phyloP scores from a whole-genome alignment of 768 basidiomycete genomes.

The Macrolepiota fuliginosa region DNA sequence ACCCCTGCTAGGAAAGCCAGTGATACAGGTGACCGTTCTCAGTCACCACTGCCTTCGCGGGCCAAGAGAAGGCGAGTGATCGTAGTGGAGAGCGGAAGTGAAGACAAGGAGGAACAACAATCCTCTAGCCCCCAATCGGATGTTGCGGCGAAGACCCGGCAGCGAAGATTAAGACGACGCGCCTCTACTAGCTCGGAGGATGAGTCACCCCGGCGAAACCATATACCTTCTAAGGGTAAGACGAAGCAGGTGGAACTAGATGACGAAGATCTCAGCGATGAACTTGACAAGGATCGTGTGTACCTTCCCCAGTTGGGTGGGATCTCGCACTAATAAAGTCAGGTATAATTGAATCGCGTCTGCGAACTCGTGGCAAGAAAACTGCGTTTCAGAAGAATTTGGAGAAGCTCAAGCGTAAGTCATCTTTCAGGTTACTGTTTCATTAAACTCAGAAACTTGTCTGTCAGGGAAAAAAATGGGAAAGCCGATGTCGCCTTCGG shows the following conservation, averaged over 20 bases:
- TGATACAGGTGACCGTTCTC: constrained; percentile 13
- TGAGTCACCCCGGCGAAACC: neutral
- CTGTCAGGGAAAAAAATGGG: constrained; percentile 19
- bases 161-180: constrained; percentile 14
- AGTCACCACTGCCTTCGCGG: constrained; percentile 9
- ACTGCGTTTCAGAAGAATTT: constrained; percentile 61
- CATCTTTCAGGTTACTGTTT: neutral
- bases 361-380: constrained; percentile 60
- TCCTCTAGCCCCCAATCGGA: neutral
- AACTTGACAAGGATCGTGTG: constrained; percentile 14
- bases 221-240: neutral
- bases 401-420: constrained; percentile 64
- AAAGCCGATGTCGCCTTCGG: constrained; percentile 13
- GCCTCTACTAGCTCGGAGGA: neutral
- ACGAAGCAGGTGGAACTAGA: neutral
- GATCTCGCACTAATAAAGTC: neutral
- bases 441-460: constrained; percentile 6
- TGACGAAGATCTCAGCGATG: constrained; percentile 39
- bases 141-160: constrained; percentile 1
- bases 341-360: constrained; percentile 65
- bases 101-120: constrained; percentile 9
- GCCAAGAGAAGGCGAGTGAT: constrained; percentile 12
- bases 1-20: constrained; percentile 13
- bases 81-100: constrained; percentile 10
- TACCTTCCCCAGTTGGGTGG: neutral